Conservation (phyloP, 495 filamentous ascomycete genomes). For the Penicillium cataractarum region DNA sequence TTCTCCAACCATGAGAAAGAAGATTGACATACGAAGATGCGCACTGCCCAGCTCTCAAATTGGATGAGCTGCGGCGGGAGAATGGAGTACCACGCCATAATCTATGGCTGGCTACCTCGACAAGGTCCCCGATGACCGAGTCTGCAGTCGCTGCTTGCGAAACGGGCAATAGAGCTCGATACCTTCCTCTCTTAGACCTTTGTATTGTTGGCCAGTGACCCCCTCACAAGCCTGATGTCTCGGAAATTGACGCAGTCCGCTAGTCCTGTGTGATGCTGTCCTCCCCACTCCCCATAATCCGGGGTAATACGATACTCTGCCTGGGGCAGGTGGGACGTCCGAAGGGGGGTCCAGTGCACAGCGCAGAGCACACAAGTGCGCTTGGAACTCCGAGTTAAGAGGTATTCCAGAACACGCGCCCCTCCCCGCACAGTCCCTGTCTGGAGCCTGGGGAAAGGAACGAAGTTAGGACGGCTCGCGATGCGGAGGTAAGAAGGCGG, state of each 20-base stretch:
- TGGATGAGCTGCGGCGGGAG: constrained; percentile 58
- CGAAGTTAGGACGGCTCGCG: not conserved
- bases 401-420: not conserved
- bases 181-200: not conserved
- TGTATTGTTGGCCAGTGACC: not conserved
- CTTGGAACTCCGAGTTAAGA: not conserved
- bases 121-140: not conserved
- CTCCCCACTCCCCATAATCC: constrained; percentile 6
- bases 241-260: not conserved
- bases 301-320: constrained; percentile 6
- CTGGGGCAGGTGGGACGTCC: not conserved
- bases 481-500: constrained; percentile 13
- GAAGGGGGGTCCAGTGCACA: not conserved
- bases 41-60: constrained; percentile 65
- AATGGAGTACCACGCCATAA: constrained; percentile 69
- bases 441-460: constrained; percentile 1
- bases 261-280: constrained; percentile 1
- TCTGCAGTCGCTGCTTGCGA: not conserved
- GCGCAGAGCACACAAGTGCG: not conserved
- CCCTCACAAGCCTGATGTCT: not conserved
- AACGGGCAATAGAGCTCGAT: not conserved
- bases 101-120: not conserved
- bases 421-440: constrained; percentile 19
- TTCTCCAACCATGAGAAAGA: not conserved
- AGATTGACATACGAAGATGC: constrained; percentile 60